phyloP scores from a whole-genome alignment of 73 alveolate genomes.

The Effrenium voratum region DNA sequence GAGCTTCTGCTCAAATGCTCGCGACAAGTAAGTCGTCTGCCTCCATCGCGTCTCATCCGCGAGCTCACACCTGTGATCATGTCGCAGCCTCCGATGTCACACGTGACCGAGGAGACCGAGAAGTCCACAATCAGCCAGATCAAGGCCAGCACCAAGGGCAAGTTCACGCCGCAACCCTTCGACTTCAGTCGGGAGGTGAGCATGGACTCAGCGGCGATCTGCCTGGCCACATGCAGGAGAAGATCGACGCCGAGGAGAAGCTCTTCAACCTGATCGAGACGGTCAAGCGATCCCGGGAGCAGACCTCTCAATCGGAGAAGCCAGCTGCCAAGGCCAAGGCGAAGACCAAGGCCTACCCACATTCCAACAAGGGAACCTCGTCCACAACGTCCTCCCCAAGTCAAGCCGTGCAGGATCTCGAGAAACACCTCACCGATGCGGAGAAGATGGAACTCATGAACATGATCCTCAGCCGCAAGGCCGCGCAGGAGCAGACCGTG shows the following conservation, averaged over 20 bases:
- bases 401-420: neutral
- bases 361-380: no score
- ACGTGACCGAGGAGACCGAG: no score
- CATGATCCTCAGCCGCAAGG: neutral
- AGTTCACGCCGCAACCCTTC: neutral
- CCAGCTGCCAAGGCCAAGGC: neutral
- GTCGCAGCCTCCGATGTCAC: no score
- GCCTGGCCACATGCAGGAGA: neutral
- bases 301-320: neutral
- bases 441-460: neutral
- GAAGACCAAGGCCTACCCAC: no score
- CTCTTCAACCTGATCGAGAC: neutral
- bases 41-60: no score
- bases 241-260: neutral
- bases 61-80: no score
- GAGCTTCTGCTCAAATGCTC: no score
- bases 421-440: neutral
- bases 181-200: neutral
- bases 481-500: no score
- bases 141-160: neutral
- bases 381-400: no score
- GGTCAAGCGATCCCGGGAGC: neutral
- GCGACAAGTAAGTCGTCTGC: no score
- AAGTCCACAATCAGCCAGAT: no score
- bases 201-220: neutral